phyloP scores from a whole-genome alignment of 352 stramenopile species.

The Phytophthora fragariaefolia region DNA sequence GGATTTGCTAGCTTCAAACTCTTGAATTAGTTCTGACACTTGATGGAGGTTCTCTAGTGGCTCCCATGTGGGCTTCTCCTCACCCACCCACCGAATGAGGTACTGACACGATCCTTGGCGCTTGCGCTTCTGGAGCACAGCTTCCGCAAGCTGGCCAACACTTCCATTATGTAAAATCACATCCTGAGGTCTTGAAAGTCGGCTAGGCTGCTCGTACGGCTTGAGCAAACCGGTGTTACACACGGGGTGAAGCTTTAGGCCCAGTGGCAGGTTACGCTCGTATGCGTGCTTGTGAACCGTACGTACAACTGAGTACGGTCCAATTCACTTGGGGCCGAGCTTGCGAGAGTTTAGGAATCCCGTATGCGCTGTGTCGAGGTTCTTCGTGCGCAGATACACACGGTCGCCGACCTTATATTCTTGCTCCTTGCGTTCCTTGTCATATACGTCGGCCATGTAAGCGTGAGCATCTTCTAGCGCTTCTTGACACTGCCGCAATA shows the following conservation, averaged over 20 bases:
- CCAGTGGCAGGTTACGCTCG: constrained; percentile 19
- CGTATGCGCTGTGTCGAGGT: constrained; percentile 21
- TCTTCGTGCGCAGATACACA: constrained; percentile 25
- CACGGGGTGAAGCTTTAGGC: constrained; percentile 16
- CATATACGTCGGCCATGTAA: constrained; percentile 20
- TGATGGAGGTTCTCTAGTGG: constrained; percentile 16
- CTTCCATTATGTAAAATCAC: constrained; percentile 10
- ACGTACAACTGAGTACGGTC: constrained; percentile 24
- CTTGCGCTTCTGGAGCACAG: background rate
- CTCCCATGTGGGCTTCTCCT: constrained; percentile 6
- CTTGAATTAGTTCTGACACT: constrained; percentile 13
- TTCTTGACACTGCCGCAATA: constrained; percentile 15
- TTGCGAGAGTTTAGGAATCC: constrained; percentile 24
- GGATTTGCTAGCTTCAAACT: background rate
- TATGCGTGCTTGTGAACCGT: constrained; percentile 24
- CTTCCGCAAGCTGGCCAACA: constrained; percentile 14
- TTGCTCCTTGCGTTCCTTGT: constrained; percentile 18
- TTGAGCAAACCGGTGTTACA: constrained; percentile 22
- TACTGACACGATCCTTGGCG: background rate
- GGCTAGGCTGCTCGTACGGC: background rate
- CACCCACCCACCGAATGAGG: constrained; percentile 17
- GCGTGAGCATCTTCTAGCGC: constrained; percentile 15
- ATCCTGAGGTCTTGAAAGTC: constrained; percentile 7
- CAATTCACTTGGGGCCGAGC: constrained; percentile 23
- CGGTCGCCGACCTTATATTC: constrained; percentile 8